Evolutionary conservation across 129 eudicot species (phyloP).

Genomic region (Flaveria ramosissima): DNA sequence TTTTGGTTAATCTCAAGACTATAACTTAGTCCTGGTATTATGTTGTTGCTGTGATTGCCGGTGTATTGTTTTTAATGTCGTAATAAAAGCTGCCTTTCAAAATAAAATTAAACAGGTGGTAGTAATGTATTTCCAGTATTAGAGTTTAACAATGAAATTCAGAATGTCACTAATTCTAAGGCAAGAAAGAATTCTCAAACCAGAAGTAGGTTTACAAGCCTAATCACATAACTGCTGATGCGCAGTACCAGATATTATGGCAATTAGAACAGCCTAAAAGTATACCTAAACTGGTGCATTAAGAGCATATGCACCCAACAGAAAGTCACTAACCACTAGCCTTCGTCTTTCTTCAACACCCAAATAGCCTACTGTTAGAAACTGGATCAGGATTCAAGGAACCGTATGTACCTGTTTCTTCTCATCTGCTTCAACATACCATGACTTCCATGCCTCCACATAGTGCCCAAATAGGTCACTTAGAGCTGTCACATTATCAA

Average conservation of each 20-base stretch:
- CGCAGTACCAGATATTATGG: constrained; percentile 17
- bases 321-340: background rate
- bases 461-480: constrained; percentile 56
- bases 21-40: background rate
- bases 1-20: too few species aligned
- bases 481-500: constrained; percentile 45
- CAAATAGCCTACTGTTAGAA: background rate
- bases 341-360: constrained; percentile 20
- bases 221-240: constrained; percentile 16
- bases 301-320: constrained; percentile 25
- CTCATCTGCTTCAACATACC: constrained; percentile 59
- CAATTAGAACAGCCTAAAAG: constrained; percentile 21
- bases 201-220: constrained; percentile 13
- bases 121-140: background rate
- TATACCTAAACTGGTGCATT: constrained; percentile 25
- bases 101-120: background rate
- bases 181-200: constrained; percentile 23
- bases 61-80: background rate
- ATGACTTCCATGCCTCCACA: constrained; percentile 63
- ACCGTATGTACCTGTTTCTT: constrained; percentile 43
- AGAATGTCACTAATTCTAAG: background rate
- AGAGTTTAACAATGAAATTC: background rate
- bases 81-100: background rate
- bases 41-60: background rate
- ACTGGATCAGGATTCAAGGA: constrained; percentile 26